phyloP scores from a whole-genome alignment of 2,329 filamentous ascomycete genomes.

The Colletotrichum sp. region DNA sequence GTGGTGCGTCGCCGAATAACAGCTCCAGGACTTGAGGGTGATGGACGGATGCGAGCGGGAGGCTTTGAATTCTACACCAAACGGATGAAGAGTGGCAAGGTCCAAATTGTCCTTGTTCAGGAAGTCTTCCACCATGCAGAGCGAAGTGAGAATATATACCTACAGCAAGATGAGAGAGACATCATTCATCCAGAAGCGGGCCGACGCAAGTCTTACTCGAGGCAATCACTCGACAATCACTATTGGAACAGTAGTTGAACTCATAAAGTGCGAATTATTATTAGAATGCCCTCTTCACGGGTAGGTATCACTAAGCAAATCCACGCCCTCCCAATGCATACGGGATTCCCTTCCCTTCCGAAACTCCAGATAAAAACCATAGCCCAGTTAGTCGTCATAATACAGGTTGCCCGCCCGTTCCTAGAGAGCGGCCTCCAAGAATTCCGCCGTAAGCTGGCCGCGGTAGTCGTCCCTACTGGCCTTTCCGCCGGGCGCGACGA shows the following conservation, averaged over 20 bases:
- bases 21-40: background rate
- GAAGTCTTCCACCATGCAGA: rapidly evolving
- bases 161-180: background rate
- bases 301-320: background rate
- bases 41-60: background rate
- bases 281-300: background rate
- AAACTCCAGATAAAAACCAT: background rate
- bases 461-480: background rate
- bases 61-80: background rate
- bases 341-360: background rate
- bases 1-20: background rate
- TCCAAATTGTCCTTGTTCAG: background rate
- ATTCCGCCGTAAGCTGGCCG: conserved; percentile 40
- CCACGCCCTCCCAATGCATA: conserved; percentile 3
- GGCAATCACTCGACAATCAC: background rate
- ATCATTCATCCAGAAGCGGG: background rate
- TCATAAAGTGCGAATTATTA: background rate
- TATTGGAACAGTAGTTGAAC: background rate
- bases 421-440: conserved; percentile 36
- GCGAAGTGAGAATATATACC: background rate
- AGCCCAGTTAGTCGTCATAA: background rate
- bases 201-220: background rate
- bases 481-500: conserved; percentile 41
- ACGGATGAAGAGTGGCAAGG: rapidly evolving
- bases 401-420: background rate